Conservation (phyloP, 768 basidiomycete genomes). For the Tulasnella sp. region DNA sequence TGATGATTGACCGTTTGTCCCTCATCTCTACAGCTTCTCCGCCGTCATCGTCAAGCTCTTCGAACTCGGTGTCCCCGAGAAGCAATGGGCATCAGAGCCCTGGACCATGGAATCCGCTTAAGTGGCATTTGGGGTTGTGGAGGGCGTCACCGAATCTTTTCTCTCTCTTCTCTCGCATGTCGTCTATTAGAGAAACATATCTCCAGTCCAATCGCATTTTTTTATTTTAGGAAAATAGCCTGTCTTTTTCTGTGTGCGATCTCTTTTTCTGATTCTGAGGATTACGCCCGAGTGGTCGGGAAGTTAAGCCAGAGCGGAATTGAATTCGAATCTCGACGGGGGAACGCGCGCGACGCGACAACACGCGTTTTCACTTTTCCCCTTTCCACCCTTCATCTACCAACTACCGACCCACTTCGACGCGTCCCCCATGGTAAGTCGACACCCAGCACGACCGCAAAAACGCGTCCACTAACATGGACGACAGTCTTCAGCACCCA, state of each 20-base stretch:
- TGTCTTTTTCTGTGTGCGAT: not conserved
- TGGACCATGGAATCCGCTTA: conserved; percentile 55
- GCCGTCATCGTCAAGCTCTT: conserved; percentile 64
- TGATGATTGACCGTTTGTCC: not conserved
- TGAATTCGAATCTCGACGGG: not conserved
- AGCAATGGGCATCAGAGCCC: conserved; percentile 66
- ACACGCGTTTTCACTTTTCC: not conserved
- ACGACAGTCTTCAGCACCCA: conserved; percentile 1
- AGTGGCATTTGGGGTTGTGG: conserved; percentile 21
- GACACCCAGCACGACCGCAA: not conserved
- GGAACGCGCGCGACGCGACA: not conserved
- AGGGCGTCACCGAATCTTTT: not conserved
- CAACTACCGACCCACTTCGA: not conserved
- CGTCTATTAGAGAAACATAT: not conserved
- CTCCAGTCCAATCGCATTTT: not conserved
- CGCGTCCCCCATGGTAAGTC: conserved; percentile 10
- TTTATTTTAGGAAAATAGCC: not conserved
- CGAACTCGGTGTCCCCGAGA: conserved; percentile 82
- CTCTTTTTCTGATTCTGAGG: not conserved
- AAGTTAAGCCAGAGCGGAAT: not conserved
- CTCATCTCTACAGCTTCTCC: conserved; percentile 52
- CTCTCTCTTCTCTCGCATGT: not conserved
- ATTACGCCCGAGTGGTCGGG: not conserved
- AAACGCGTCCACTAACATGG: not conserved
- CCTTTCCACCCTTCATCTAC: not conserved